A percentile compares a stretch with the other conserved stretches of the same genome.
Evolutionary conservation across 2,329 filamentous ascomycete species (phyloP).

Genomic region (Colletotrichum aenigma): DNA sequence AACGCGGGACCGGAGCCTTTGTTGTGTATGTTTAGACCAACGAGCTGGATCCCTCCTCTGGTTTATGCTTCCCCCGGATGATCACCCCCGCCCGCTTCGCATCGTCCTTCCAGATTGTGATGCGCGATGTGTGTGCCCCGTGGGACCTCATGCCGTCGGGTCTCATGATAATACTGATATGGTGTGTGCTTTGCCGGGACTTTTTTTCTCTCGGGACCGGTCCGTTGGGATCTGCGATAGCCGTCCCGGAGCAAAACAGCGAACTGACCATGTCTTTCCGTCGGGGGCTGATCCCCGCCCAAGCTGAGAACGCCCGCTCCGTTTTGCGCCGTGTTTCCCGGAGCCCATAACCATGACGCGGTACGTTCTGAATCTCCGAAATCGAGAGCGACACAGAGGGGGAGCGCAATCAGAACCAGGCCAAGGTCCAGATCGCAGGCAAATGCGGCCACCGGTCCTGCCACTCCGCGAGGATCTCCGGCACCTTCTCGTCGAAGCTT

Average conservation of each 20-base stretch:
- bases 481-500: constrained; percentile 91
- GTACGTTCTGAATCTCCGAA: neutral
- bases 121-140: neutral
- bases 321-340: neutral
- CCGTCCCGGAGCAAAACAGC: neutral
- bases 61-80: neutral
- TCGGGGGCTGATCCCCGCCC: neutral
- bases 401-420: constrained; percentile 73
- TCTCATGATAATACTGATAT: neutral
- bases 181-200: neutral
- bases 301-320: neutral
- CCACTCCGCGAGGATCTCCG: constrained; percentile 90
- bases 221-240: neutral
- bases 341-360: neutral
- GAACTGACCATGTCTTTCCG: neutral
- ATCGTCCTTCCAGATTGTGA: neutral
- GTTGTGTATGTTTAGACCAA: neutral
- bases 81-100: neutral
- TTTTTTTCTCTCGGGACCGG: neutral
- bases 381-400: neutral
- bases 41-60: neutral
- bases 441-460: constrained; percentile 93
- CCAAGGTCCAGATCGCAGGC: constrained; percentile 91
- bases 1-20: neutral
- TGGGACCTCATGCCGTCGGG: neutral